Evolutionary conservation across 192 early-diverging fungal genomes (phyloP), one percentile per base, ranked within the genome.

Genomic region (Entomortierella parvispora): DNA sequence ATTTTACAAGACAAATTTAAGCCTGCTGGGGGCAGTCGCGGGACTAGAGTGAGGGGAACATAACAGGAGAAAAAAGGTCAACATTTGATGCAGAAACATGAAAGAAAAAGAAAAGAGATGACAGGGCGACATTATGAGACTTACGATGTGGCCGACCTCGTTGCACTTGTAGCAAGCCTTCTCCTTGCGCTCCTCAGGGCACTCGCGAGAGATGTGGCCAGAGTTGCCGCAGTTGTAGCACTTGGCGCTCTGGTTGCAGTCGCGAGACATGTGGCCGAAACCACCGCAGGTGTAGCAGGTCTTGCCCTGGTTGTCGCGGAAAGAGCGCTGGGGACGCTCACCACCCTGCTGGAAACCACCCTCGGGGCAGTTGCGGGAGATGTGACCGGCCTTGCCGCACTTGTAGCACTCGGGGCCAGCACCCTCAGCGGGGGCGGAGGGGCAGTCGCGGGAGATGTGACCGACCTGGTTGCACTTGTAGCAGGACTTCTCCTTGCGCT

Each of bases 81-180:
- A 48, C 44, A 28, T 17, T 20, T 15, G 34, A 48, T 17, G 0
- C n/a, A 17, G 45, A 51, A 50, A 15, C 1, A 43, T 18, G 45
- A 28, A 22, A 2, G 11, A 50, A 9, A 32, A 63, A 17, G n/a
- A 49, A 29, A n/a, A 34, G 29, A 33, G 0, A 17, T 25, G 42
- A 20, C 18, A 14, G 20, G 11, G 18, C n/a, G 15, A 1, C 20
- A 20, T 2, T 31, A 32, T 11, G n/a, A 9, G 20, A 69, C 68
- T 69, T 69, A 69, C 68, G 62, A 86, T 83, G 65, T 87, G 85
- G 58, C 85, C 85, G 61, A 65, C 65, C 53, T 84, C 72, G 67
- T 81, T 76, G 66, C 85, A 86, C 76, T 84, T 86, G 81, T 84
- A 86, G 76, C 85, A 86, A 33, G 68, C 62, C 81, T 84, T 84